Base-by-base conservation (phyloP, 768 basidiomycete genomes). In the Galerina sulciceps region DNA sequence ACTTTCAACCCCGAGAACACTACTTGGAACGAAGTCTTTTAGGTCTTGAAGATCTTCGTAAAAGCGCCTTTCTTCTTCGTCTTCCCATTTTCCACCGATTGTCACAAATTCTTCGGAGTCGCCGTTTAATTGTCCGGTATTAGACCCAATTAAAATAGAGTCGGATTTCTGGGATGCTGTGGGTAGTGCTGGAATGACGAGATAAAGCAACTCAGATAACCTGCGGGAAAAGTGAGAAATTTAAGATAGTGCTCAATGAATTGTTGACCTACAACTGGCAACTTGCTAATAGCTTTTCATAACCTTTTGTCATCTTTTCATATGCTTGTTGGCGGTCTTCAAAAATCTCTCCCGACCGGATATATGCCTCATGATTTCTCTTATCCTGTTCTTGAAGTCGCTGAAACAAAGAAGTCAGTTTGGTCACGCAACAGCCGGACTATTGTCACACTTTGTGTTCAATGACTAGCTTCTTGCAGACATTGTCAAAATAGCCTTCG, bases 251-350 rank as follows among this genome's bases (percentile, higher is more conserved):
- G n/a, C 50, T 18, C 2, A 9, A 37, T 17, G 22, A 42, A 10
- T 26, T 36, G 22, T 23, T 34, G 18, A 72, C 87, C 66, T 65
- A 96, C 92, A 86, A 87, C 75, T 97, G 93, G 57, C 95, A 96
- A 67, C 87, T 94, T 14, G 89, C 79, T 47, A 95, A 83, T 20
- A 98, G 76, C 59, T 96, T 94, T 75, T 99, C 97, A 66, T 98
- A 98, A 44, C 87, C 84, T 74, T 92, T 94, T 38, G 94, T 95
- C 93, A 99, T 97, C 76, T 94, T 95, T 78, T 99, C 97, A 70
- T 99, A 99, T 10, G 93, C 94, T 73, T 99, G 96, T 71, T 99
- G 96, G 35, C 97, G 86, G 72, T 99, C 97, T 69, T 99, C 97
- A 65, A 99, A 99, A 61, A 99, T 98, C 74, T 99, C 96, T 23